Percentiles rank a stretch among this genome's conserved stretches.
phyloP scores from a whole-genome alignment of 2,329 filamentous ascomycete species.

The Tolypocladium nubicola region DNA sequence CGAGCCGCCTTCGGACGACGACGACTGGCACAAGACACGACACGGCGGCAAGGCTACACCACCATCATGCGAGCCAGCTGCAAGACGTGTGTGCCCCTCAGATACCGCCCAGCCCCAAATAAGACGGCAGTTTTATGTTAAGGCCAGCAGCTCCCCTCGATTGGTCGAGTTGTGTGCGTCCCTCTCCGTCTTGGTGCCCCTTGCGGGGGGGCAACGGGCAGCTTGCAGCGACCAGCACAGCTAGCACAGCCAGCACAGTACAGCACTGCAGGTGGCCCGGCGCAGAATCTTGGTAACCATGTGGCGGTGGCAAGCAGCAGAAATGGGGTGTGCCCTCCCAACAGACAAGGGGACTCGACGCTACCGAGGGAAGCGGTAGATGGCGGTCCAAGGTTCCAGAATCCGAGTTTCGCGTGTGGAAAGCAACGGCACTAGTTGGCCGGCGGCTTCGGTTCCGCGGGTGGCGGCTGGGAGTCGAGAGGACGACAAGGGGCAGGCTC shows the following conservation, averaged over 20 bases:
- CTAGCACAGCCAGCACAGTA: neutral
- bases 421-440: slow-evolving; percentile 2
- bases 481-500: neutral
- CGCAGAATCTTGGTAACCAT: neutral
- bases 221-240: neutral
- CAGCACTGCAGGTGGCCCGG: neutral
- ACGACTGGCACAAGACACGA: neutral
- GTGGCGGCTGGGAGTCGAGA: neutral
- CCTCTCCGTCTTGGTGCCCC: slow-evolving; percentile 1
- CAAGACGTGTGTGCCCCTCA: slow-evolving; percentile 1
- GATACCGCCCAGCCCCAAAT: neutral
- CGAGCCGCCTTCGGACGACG: neutral
- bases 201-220: neutral
- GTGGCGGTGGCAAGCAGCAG: slow-evolving; percentile 3
- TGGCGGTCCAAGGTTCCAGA: slow-evolving; percentile 1
- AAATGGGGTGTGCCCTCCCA: neutral
- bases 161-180: slow-evolving; percentile 1
- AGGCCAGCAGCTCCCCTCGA: slow-evolving; percentile 1
- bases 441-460: slow-evolving; percentile 3
- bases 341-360: slow-evolving; percentile 1
- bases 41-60: slow-evolving; percentile 2
- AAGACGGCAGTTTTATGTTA: slow-evolving; percentile 1
- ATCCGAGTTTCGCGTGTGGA: neutral
- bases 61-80: slow-evolving; percentile 3
- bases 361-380: slow-evolving; percentile 1